Base-by-base conservation (phyloP, 148 eudicot species). In the Cornus suecica region DNA sequence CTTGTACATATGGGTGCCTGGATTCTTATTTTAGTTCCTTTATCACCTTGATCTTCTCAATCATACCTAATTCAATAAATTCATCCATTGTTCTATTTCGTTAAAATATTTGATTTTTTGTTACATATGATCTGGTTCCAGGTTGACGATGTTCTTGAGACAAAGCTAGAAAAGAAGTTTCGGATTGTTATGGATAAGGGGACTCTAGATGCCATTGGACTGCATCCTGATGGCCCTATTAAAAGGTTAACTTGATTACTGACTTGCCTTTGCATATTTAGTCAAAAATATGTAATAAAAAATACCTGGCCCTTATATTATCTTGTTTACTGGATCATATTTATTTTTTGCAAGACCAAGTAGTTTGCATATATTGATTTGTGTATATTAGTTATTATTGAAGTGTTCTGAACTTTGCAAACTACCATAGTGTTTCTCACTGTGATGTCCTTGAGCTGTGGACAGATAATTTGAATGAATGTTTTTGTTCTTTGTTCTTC, bases 71-170 rank as follows among this genome's bases (percentile, higher is more conserved):
- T 23, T n/a, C 41, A 30, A 48, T 68, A 20, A 4, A n/a, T 34
- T 10, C 48, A n/a, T 34, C 14, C 51, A 14, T 31, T 14, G 1
- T 32, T 22, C 25, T 1, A 16, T 66, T 30, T 20, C 25, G 5
- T 48, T 30, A 34, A 6, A 32, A 13, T 26, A 63, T 32, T 76
- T 74, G 20, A 66, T n/a, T 34, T 42, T 42, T 72, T 72, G 32
- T 68, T 74, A 69, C 71, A 51, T 61, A 30, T 71, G 56, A 75
- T 32, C 76, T 77, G 81, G 52, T 73, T 70, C 7, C 80, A 96
- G 99, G 98, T 96, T 85, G 99, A 96, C 86, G 99, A 96, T 84
- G 85, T 91, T 84, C 99, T 96, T 42, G 97, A 90, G 34, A 90
- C 98, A 61, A 96, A 90, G 83, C 65, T 96, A 76, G 97, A 87